Conservation (phyloP, 495 filamentous ascomycete species). For the Astrothelium macrocarpum region DNA sequence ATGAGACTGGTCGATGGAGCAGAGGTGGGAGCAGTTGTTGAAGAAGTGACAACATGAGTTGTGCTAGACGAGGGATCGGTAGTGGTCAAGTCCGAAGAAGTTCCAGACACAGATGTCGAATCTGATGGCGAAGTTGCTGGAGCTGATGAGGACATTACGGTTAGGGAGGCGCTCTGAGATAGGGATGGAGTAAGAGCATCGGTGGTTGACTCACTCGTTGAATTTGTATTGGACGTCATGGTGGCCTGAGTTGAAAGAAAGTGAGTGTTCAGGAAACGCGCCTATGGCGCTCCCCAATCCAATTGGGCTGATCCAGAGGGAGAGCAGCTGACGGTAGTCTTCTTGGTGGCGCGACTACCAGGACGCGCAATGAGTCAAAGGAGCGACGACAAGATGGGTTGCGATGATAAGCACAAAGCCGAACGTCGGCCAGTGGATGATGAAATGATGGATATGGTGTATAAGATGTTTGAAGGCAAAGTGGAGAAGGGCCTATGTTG, state of each 20-base stretch:
- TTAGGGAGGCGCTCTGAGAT: not conserved
- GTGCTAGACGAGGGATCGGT: conserved; percentile 2
- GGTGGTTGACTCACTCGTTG: not conserved
- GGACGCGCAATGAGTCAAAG: not conserved
- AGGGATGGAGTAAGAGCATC: not conserved
- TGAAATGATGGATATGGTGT: too few species aligned
- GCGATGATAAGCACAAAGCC: too few species aligned
- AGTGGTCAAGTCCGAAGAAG: not conserved
- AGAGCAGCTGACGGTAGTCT: not conserved
- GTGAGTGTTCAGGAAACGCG: not conserved
- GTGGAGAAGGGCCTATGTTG: too few species aligned
- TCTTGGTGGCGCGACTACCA: not conserved
- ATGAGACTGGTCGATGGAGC: conserved; percentile 28
- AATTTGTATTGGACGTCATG: not conserved
- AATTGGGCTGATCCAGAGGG: not conserved
- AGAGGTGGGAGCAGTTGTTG: conserved; percentile 18
- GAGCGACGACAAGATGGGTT: not conserved
- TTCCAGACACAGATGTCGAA: not conserved
- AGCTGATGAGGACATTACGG: not conserved
- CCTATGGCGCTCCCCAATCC: not conserved
- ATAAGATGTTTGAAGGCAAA: too few species aligned
- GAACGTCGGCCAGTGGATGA: too few species aligned
- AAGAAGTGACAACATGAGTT: conserved; percentile 19
- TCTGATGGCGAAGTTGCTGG: conserved; percentile 8
- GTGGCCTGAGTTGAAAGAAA: not conserved